These are phyloP conservation scores for Brassica balearica DNA, from an alignment of 441 rosid genomes.

Conservation along the genomic window DNA sequence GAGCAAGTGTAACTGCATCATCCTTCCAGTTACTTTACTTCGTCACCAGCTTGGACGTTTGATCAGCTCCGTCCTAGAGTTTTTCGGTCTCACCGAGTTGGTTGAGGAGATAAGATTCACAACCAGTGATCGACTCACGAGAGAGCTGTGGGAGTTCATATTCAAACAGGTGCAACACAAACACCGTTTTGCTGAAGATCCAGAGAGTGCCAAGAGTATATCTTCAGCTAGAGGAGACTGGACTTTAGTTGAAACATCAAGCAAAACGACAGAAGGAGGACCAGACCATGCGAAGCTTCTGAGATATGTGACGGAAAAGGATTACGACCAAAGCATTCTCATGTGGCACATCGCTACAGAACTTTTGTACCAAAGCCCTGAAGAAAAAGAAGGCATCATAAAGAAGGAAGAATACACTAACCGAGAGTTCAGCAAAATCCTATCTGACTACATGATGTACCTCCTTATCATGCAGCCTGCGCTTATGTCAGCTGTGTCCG, in stretches of 20 bases:
- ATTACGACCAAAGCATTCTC: conserved; percentile 54
- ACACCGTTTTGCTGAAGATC: conserved; percentile 21
- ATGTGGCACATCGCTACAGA: conserved; percentile 61
- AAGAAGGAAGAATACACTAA: neutral
- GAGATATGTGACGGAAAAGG: conserved; percentile 36
- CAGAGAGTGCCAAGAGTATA: conserved; percentile 29
- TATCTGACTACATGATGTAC: conserved; percentile 59
- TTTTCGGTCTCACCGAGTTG: conserved; percentile 13
- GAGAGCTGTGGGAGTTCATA: conserved; percentile 38
- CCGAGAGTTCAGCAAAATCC: conserved; percentile 44
- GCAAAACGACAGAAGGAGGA: neutral
- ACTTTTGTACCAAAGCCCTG: conserved; percentile 40
- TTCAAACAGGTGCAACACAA: conserved; percentile 35
- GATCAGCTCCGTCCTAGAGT: neutral
- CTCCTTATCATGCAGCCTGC: conserved; percentile 47
- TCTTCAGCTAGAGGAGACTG: conserved; percentile 44
- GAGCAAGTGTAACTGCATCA: neutral
- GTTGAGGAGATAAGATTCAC: conserved; percentile 40
- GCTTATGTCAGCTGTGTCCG: conserved; percentile 52
- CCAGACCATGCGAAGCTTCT: conserved; percentile 26
- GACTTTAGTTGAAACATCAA: conserved; percentile 23
- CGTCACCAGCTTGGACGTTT: neutral
- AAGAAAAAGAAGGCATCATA: neutral
- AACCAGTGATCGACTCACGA: conserved; percentile 19
- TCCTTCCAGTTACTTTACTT: neutral